A percentile compares a stretch with the other conserved stretches of the same genome.
phyloP scores from a whole-genome alignment of 1,284 basidiomycete genomes.

The Gymnopus androsaceus region DNA sequence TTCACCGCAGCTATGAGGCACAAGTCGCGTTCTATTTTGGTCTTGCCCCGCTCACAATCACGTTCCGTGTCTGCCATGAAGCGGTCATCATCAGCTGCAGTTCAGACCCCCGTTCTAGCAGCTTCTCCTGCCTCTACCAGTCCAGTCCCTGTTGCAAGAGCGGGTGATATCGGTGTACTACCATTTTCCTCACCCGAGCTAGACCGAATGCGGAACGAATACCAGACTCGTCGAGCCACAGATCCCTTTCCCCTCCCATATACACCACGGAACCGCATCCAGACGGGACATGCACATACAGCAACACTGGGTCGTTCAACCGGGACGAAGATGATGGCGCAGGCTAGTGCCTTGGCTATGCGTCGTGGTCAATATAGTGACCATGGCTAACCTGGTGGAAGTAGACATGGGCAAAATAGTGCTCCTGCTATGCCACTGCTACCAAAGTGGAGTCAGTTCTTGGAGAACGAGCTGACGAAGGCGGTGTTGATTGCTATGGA shows the following conservation, averaged over 20 bases:
- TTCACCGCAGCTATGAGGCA: not conserved
- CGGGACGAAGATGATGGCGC: not conserved
- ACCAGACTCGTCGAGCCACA: not conserved
- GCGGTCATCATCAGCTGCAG: not conserved
- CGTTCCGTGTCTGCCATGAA: not conserved
- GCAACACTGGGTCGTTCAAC: slow-evolving; percentile 1
- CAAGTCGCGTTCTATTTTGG: not conserved
- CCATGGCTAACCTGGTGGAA: not conserved
- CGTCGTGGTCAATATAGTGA: not conserved
- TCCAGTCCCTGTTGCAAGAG: not conserved
- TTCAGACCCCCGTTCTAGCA: not conserved
- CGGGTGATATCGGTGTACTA: not conserved
- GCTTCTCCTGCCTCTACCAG: not conserved
- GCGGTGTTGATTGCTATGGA: slow-evolving; percentile 38
- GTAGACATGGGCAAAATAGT: slow-evolving; percentile 5
- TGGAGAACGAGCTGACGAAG: slow-evolving; percentile 38
- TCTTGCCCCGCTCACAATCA: not conserved
- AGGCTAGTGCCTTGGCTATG: not conserved
- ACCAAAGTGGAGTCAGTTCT: slow-evolving; percentile 17
- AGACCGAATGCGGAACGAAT: not conserved
- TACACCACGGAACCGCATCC: not conserved
- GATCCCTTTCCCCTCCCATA: not conserved
- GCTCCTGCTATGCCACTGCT: too few species aligned
- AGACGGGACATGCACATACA: not conserved
- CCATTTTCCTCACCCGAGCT: not conserved